phyloP scores from a whole-genome alignment of 148 eudicot genomes.

The Nepenthes gracilis region DNA sequence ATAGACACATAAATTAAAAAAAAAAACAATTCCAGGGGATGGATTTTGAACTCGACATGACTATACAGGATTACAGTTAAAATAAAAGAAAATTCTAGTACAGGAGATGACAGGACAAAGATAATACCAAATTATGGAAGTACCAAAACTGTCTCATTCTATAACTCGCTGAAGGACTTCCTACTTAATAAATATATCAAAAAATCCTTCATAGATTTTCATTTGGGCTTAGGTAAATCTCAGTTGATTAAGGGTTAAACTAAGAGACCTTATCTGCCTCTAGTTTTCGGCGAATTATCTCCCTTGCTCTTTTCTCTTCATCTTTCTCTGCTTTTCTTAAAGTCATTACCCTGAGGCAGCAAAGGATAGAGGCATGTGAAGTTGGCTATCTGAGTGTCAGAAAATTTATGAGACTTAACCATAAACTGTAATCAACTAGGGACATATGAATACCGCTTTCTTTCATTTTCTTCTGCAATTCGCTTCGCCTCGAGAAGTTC shows the following conservation, averaged over 20 bases:
- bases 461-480: slow-evolving; percentile 57
- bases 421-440: background rate
- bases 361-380: background rate
- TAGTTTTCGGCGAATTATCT: slow-evolving; percentile 59
- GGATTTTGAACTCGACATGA: background rate
- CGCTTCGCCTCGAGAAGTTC: slow-evolving; percentile 45
- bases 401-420: background rate
- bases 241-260: background rate
- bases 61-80: background rate
- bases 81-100: background rate
- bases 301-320: slow-evolving; percentile 52
- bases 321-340: slow-evolving; percentile 52
- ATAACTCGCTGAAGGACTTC: too few species aligned
- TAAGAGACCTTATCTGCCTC: slow-evolving; percentile 67
- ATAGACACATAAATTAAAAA: background rate
- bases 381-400: background rate
- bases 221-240: too few species aligned
- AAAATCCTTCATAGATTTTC: too few species aligned
- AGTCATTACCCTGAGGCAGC: slow-evolving; percentile 34
- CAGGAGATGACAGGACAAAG: too few species aligned
- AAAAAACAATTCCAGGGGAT: background rate
- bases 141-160: too few species aligned
- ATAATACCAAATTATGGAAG: too few species aligned
- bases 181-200: too few species aligned
- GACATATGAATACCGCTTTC: slow-evolving; percentile 43